Conservation (phyloP, 805 yeast genomes). For the Zygoascus bituminiphila region DNA sequence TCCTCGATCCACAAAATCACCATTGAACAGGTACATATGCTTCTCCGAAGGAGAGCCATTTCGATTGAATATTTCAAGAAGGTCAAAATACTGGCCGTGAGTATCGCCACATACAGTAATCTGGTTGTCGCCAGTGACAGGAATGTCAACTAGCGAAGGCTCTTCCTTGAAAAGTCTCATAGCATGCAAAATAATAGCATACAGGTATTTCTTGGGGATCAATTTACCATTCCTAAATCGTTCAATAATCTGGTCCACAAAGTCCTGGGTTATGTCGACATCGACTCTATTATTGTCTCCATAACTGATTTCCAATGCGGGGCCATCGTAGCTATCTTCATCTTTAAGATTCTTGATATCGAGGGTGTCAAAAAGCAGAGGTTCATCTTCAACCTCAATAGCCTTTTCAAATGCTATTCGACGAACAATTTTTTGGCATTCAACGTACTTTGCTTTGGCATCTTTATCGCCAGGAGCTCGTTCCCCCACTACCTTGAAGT, state of each 20-base stretch:
- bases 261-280: constrained; percentile 42
- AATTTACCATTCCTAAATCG: constrained; percentile 66
- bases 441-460: constrained; percentile 54
- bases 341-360: constrained; percentile 31
- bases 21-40: constrained; percentile 83
- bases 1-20: constrained; percentile 97
- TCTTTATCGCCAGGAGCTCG: constrained; percentile 59
- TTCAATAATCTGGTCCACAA: constrained; percentile 57
- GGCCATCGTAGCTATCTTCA: constrained; percentile 56
- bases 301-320: constrained; percentile 37
- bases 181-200: constrained; percentile 69
- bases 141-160: constrained; percentile 67
- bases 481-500: constrained; percentile 54
- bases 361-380: constrained; percentile 37
- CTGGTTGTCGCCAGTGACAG: constrained; percentile 26
- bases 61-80: constrained; percentile 63
- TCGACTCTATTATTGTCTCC: constrained; percentile 26
- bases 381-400: constrained; percentile 62
- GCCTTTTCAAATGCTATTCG: constrained; percentile 79
- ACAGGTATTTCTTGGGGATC: constrained; percentile 74
- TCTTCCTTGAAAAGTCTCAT: constrained; percentile 57
- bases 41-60: constrained; percentile 62
- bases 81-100: constrained; percentile 93
- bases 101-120: constrained; percentile 95
- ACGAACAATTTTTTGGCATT: constrained; percentile 57